These are phyloP conservation scores for Blastobotrys serpentis DNA, from an alignment of 1,139 yeast genomes.

Conservation along the genomic window DNA sequence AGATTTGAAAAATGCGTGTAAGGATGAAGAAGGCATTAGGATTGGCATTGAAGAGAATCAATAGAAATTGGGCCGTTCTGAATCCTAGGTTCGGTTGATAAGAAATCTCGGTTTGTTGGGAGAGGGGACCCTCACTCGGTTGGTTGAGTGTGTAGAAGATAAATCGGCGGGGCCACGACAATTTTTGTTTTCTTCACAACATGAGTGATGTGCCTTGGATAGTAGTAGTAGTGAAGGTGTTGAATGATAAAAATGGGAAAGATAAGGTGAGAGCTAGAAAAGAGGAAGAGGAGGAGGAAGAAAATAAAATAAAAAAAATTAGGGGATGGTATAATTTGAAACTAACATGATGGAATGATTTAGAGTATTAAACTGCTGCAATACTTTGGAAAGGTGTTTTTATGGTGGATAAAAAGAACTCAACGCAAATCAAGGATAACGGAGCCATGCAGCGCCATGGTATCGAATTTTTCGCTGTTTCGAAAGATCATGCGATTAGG, in stretches of 20 bases:
- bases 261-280: conserved; percentile 32
- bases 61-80: too few relatives aligned
- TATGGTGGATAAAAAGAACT: conserved; percentile 24
- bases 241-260: conserved; percentile 33
- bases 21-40: too few relatives aligned
- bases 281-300: too few relatives aligned
- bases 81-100: too few relatives aligned
- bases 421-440: conserved; percentile 16
- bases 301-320: too few relatives aligned
- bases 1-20: too few relatives aligned
- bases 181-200: neutral
- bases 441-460: conserved; percentile 26
- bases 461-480: conserved; percentile 33
- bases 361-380: conserved; percentile 32
- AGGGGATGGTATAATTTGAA: neutral
- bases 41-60: too few relatives aligned
- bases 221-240: conserved; percentile 25
- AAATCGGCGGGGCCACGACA: conserved; percentile 3
- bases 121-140: neutral
- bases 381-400: conserved; percentile 31
- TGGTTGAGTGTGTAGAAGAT: neutral
- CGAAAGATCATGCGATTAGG: conserved; percentile 36
- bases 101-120: neutral
- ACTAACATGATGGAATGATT: neutral
- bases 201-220: conserved; percentile 9